Evolutionary conservation across 2,329 filamentous ascomycete genomes (phyloP).

Genomic region (Talaromyces funiculosus): DNA sequence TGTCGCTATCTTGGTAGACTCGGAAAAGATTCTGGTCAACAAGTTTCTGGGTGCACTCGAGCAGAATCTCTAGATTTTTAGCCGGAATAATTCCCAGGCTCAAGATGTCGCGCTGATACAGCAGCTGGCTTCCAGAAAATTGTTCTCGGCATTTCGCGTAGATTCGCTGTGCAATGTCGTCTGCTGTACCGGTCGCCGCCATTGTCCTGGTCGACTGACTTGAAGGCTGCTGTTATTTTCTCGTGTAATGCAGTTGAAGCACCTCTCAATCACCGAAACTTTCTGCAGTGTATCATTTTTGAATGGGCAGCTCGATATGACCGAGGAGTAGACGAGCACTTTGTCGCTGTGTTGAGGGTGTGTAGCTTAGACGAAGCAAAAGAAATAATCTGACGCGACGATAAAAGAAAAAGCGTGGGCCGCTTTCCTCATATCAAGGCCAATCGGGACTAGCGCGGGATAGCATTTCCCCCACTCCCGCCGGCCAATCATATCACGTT

Average conservation of each 20-base stretch:
- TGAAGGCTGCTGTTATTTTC: background rate
- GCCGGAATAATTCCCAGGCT: constrained; percentile 40
- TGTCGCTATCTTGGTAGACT: constrained; percentile 39
- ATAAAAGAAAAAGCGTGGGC: constrained; percentile 7
- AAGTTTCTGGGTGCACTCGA: constrained; percentile 41
- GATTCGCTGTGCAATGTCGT: constrained; percentile 39
- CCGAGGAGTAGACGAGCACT: background rate
- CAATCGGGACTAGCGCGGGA: constrained; percentile 6
- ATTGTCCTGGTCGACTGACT: constrained; percentile 20
- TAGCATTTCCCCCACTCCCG: constrained; percentile 16
- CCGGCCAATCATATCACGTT: background rate
- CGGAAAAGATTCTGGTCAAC: constrained; percentile 44
- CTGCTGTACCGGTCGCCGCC: constrained; percentile 31
- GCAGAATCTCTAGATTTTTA: constrained; percentile 37
- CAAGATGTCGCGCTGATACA: constrained; percentile 44
- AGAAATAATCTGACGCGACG: background rate
- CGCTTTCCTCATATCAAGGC: constrained; percentile 6
- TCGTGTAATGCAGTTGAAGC: constrained; percentile 1
- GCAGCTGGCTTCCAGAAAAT: constrained; percentile 38
- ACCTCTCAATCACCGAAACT: background rate
- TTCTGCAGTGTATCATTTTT: background rate
- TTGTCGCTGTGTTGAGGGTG: background rate
- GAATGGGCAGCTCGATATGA: background rate
- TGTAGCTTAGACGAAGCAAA: background rate
- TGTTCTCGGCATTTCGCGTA: constrained; percentile 41